phyloP scores from a whole-genome alignment of 176 grass and related monocot genomes.

The Ensete ventricosum region DNA sequence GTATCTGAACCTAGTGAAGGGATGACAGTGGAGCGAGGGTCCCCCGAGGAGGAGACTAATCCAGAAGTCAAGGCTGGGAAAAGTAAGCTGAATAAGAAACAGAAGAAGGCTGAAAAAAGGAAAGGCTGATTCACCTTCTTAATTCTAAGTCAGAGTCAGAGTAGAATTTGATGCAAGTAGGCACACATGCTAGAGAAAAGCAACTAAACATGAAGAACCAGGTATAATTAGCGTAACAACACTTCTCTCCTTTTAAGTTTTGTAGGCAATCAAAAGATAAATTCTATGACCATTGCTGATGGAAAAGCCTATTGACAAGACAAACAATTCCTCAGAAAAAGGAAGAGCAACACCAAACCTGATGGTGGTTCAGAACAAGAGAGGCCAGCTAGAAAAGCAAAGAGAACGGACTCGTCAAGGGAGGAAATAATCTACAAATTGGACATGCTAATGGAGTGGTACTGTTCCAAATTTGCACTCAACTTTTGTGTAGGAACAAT shows the following conservation, averaged over 20 bases:
- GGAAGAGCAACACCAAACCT: slow-evolving; percentile 37
- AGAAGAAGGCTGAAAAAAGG: slow-evolving; percentile 29
- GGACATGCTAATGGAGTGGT: slow-evolving; percentile 44
- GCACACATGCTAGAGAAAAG: slow-evolving; percentile 15
- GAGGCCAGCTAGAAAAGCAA: slow-evolving; percentile 13
- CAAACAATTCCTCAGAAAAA: slow-evolving; percentile 25
- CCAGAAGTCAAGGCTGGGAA: slow-evolving; percentile 2
- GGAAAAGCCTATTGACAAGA: background rate
- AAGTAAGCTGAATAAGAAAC: slow-evolving; percentile 24
- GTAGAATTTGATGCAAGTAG: slow-evolving; percentile 13
- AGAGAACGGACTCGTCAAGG: slow-evolving; percentile 23
- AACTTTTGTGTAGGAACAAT: too few relatives aligned
- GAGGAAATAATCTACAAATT: slow-evolving; percentile 55
- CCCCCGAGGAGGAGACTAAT: slow-evolving; percentile 13
- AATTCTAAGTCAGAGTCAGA: slow-evolving; percentile 18
- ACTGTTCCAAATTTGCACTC: slow-evolving; percentile 36
- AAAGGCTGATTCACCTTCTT: slow-evolving; percentile 16
- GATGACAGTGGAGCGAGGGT: slow-evolving; percentile 4
- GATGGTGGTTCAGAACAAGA: slow-evolving; percentile 21
- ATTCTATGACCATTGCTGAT: slow-evolving; percentile 30
- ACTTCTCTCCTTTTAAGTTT: background rate
- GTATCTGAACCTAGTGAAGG: slow-evolving; percentile 19
- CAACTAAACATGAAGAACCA: slow-evolving; percentile 8
- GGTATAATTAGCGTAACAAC: background rate
- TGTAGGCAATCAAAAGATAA: background rate